Evolutionary conservation across 768 basidiomycete species (phyloP), one percentile per base, ranked within the genome.

Genomic region (Hortiboletus campestris): DNA sequence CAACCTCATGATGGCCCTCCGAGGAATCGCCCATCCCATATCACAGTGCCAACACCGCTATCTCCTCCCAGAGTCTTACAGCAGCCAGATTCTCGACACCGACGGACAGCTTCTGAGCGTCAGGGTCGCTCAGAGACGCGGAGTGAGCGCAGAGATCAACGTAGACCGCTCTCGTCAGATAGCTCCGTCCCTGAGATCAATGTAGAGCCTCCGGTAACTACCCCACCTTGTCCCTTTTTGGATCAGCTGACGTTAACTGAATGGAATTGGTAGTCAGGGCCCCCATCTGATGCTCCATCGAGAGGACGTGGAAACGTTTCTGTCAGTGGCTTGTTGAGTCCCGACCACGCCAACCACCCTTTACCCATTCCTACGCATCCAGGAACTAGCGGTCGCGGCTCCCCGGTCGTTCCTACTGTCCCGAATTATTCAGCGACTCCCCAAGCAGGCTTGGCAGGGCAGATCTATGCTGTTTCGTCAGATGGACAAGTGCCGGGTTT

Each of bases 171-270:
- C 16, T 71, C 71, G 25, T 73, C 71, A 32, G 70, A 72, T 41
- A 73, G 70, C 31, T 71, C 70, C 45, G 65, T 71, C 49, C 70
- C 70, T 60, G 70, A 73, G 46, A 71, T 71, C 56, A 67, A 39
- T 28, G 46, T 71, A 7, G 63, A 73, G 46, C 61, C 70, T 48
- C 70, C 70, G 56, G 70, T 71, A 59, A 63, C 51, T 66, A 48
- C 20, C 39, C 53, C 41, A 36, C 47, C 19, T 20, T 38, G 38
- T 39, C 53, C 52, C 19, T 47, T 55, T 56, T 58, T 41, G 40
- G 54, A 51, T 46, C 28, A 1, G 48, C 61, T 70, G 9, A 65
- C 53, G 38, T 56, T 49, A 56, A 44, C 32, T 46, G 55, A 19
- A 55, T 48, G 45, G 43, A 52, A 53, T 35, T 14, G 56, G 47